Evolutionary conservation across 2,329 filamentous ascomycete species (phyloP).

Genomic region (Fusarium pseudonygamai): DNA sequence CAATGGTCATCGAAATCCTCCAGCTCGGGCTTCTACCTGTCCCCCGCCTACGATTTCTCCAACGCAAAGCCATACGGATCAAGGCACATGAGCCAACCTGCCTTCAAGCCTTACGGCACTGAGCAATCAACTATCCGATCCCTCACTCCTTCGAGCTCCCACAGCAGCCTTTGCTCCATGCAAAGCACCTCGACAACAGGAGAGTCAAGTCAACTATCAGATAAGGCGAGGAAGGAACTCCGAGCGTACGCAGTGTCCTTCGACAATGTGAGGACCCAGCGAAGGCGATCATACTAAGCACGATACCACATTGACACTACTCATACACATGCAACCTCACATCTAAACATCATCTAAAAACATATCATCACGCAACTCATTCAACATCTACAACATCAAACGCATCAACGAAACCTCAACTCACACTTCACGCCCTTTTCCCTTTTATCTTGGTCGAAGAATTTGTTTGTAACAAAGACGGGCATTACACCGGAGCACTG

Average conservation of each 20-base stretch:
- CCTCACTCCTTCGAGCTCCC: conserved; percentile 78
- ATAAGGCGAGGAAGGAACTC: conserved; percentile 81
- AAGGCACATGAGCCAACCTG: conserved; percentile 51
- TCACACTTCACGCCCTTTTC: conserved; percentile 37
- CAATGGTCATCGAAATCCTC: conserved; percentile 55
- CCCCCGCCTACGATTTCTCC: conserved; percentile 80
- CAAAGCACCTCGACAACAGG: conserved; percentile 67
- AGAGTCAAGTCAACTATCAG: conserved; percentile 70
- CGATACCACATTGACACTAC: conserved; percentile 16
- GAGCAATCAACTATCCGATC: conserved; percentile 48
- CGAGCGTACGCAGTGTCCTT: conserved; percentile 89
- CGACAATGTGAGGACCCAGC: conserved; percentile 76
- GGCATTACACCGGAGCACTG: conserved; percentile 60
- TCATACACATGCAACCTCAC: not conserved
- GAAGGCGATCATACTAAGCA: conserved; percentile 64
- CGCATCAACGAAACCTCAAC: conserved; percentile 30
- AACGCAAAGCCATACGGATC: conserved; percentile 68
- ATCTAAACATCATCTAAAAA: conserved; percentile 13
- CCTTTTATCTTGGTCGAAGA: conserved; percentile 38
- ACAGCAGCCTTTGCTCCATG: conserved; percentile 85
- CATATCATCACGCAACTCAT: conserved; percentile 46
- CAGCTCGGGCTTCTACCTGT: conserved; percentile 69
- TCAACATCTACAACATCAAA: conserved; percentile 37
- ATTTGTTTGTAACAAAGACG: conserved; percentile 56
- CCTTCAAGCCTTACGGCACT: conserved; percentile 39